Conservation (phyloP, 768 basidiomycete species). For the Aureoboletus auriporus region DNA sequence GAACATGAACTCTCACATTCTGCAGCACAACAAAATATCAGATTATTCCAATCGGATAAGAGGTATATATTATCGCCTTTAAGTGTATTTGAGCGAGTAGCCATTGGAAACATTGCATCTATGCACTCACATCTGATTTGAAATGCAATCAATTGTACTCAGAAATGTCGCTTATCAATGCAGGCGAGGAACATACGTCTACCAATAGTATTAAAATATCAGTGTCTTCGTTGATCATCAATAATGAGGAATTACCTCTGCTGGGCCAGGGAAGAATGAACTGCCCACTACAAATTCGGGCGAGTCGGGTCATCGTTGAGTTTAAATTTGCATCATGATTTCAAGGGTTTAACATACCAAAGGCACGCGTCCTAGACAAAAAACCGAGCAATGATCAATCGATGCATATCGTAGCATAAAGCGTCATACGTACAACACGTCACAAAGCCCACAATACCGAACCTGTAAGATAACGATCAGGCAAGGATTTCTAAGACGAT, state of each 20-base stretch:
- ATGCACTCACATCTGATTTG: neutral
- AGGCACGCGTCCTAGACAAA: neutral
- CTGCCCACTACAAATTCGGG: neutral
- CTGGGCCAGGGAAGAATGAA: neutral
- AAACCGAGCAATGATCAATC: neutral
- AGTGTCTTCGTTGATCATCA: neutral
- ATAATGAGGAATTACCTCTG: neutral
- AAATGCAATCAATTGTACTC: too few species aligned
- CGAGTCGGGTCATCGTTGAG: neutral
- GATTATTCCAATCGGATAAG: neutral
- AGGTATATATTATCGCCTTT: neutral
- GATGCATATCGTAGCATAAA: too few species aligned
- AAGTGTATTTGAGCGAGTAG: neutral
- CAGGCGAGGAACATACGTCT: neutral
- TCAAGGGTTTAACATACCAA: neutral
- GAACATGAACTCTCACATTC: neutral
- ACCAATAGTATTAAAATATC: neutral
- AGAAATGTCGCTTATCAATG: neutral
- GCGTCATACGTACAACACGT: neutral
- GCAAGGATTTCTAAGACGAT: neutral
- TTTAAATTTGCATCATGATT: too few species aligned
- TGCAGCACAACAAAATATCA: neutral
- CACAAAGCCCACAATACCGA: neutral
- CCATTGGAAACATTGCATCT: neutral
- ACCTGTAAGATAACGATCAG: neutral